phyloP scores from a whole-genome alignment of 345 rosid genomes.

The Gynandropsis gynandra region DNA sequence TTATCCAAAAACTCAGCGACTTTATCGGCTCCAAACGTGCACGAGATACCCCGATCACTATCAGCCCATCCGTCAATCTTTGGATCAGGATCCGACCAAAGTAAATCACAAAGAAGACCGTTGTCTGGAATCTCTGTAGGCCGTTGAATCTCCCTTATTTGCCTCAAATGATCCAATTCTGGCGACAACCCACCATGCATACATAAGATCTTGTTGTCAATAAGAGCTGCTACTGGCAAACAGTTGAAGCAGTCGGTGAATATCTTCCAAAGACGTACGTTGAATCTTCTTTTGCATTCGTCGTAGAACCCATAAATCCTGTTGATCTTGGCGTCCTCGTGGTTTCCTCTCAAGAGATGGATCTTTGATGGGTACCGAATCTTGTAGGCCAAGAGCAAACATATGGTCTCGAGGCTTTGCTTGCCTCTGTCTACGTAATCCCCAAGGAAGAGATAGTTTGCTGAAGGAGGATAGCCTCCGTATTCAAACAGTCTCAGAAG shows the following conservation, averaged over 20 bases:
- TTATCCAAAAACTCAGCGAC: slow-evolving; percentile 84
- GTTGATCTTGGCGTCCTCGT: slow-evolving; percentile 96
- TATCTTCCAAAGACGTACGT: slow-evolving; percentile 90
- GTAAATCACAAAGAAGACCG: slow-evolving; percentile 91
- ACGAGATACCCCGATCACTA: slow-evolving; percentile 89
- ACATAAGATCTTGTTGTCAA: slow-evolving; percentile 84
- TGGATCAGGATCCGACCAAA: slow-evolving; percentile 95
- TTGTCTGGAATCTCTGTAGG: slow-evolving; percentile 86
- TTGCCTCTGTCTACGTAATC: slow-evolving; percentile 97
- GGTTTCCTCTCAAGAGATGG: slow-evolving; percentile 86
- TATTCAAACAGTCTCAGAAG: slow-evolving; percentile 76
- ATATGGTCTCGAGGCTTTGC: slow-evolving; percentile 94
- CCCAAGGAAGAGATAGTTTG: slow-evolving; percentile 87
- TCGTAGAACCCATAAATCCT: slow-evolving; percentile 93
- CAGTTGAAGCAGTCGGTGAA: slow-evolving; percentile 92
- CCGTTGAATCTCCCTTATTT: slow-evolving; percentile 71
- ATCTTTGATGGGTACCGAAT: slow-evolving; percentile 70
- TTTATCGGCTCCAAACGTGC: slow-evolving; percentile 79
- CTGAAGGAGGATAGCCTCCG: slow-evolving; percentile 88
- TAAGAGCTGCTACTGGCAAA: slow-evolving; percentile 85
- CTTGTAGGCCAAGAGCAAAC: slow-evolving; percentile 92
- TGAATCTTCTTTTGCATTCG: slow-evolving; percentile 95
- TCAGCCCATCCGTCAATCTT: slow-evolving; percentile 68
- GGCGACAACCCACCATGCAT: slow-evolving; percentile 99
- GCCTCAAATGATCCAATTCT: slow-evolving; percentile 57